Base-by-base conservation (phyloP, 1,139 yeast species). In the Ogataea hybrid region DNA sequence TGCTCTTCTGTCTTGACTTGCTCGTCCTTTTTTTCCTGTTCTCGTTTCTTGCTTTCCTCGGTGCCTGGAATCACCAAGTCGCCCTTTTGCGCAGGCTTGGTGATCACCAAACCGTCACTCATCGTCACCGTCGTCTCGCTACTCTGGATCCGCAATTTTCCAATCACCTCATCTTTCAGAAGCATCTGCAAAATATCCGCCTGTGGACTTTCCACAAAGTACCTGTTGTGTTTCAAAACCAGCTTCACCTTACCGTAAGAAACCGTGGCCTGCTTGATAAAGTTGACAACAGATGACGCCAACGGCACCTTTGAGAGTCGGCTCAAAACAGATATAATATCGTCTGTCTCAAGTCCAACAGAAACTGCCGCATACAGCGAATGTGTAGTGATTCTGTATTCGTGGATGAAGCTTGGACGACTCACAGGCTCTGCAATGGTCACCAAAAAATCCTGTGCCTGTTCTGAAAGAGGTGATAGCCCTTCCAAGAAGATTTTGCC, bases 381-480 rank as follows among this genome's bases (percentile, higher is more conserved):
- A 60, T 90, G 90, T 0, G 95, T 84, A 1, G 97, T 90, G 51
- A 94, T 84, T 53, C 86, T 77, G 64, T 92, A 94, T 64, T 94
- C 99, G 58, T 94, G 98, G 45, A 94, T 88, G 58, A 89, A 96
- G 28, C 90, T 82, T 2, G 98, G 99, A 56, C 99, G 74, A 48
- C 95, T 84, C n/a, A 92, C 81, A 0, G 99, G 99, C 62, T 94
- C 99, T 0, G 99, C 97, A 52, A 94, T 89, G 0, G 98, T 92
- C 46, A 92, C 92, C 51, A 94, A 68, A n/a, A 94, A 94, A 64
- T 94, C 99, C 63, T 92, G 97, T 0, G 98, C 98, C 59, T 92
- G 98, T 58, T 92, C 98, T 0, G 97, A 97, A 53, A 94, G 71
- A 0, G 98, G 97, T 2, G 97, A 88, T 58, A 92, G 92, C 52